A percentile compares a stretch with the other conserved stretches of the same genome.
These are phyloP conservation scores for Petunia axillaris DNA, from an alignment of 257 asterid genomes.

Conservation along the genomic window DNA sequence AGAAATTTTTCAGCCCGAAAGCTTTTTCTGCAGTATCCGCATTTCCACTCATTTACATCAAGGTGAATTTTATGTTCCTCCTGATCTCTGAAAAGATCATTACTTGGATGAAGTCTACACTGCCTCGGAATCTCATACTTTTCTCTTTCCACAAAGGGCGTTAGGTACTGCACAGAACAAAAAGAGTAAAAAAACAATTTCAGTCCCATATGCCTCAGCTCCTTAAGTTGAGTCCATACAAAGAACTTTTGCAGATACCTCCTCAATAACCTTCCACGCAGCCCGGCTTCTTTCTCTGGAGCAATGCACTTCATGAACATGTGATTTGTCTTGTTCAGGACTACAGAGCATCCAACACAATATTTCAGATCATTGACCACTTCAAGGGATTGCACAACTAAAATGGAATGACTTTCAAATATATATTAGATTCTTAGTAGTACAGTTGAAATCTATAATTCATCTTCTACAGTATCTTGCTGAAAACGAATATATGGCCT, in stretches of 20 bases:
- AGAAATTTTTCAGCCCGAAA: slow-evolving; percentile 81
- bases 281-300: slow-evolving; percentile 95
- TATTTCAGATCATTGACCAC: neutral
- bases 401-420: neutral
- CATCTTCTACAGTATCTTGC: slow-evolving; percentile 11
- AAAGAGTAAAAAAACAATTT: slow-evolving; percentile 25
- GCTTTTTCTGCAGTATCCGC: slow-evolving; percentile 87
- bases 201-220: neutral
- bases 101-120: slow-evolving; percentile 81
- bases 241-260: slow-evolving; percentile 47
- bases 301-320: slow-evolving; percentile 76
- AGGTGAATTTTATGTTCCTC: slow-evolving; percentile 84
- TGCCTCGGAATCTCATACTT: slow-evolving; percentile 62
- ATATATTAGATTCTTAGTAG: neutral
- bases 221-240: neutral
- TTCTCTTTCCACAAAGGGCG: slow-evolving; percentile 74
- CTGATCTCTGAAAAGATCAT: slow-evolving; percentile 86
- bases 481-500: neutral
- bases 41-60: slow-evolving; percentile 84
- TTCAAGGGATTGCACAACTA: slow-evolving; percentile 14
- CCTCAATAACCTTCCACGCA: slow-evolving; percentile 77
- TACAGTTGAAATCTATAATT: slow-evolving; percentile 9
- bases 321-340: slow-evolving; percentile 46
- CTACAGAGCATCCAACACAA: slow-evolving; percentile 43
- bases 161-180: slow-evolving; percentile 63